Conservation (phyloP, 768 basidiomycete genomes). For the Hericium erinaceus region DNA sequence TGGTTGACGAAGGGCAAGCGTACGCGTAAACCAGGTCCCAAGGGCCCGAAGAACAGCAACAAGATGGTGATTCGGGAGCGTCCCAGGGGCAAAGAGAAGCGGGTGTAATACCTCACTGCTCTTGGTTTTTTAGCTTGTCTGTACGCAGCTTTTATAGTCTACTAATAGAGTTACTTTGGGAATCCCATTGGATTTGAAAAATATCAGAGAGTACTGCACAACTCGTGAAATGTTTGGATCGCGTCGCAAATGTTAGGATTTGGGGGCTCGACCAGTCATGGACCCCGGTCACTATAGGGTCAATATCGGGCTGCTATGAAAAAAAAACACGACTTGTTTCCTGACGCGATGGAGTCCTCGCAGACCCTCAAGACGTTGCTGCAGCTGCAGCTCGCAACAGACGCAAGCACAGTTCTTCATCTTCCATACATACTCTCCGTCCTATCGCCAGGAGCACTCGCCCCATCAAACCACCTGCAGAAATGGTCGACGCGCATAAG, state of each 20-base stretch:
- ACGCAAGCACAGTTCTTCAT: conserved; percentile 48
- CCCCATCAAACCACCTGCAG: conserved; percentile 53
- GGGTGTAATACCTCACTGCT: neutral
- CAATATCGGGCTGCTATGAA: neutral
- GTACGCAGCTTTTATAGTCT: too few species aligned
- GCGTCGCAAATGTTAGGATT: neutral
- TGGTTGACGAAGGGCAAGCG: conserved; percentile 89
- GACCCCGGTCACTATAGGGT: neutral
- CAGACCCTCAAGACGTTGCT: conserved; percentile 57
- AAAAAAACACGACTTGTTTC: neutral
- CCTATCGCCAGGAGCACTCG: conserved; percentile 44
- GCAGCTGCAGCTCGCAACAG: conserved; percentile 65
- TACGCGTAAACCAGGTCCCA: conserved; percentile 87
- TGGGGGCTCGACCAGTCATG: too few species aligned
- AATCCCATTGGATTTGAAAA: too few species aligned
- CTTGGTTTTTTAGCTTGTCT: too few species aligned
- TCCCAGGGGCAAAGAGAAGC: conserved; percentile 60
- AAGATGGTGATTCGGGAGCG: conserved; percentile 84
- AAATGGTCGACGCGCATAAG: conserved; percentile 74
- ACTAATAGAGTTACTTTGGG: too few species aligned
- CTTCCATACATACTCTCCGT: conserved; percentile 49
- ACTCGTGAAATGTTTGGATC: too few species aligned
- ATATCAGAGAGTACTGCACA: neutral
- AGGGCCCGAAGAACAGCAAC: conserved; percentile 84
- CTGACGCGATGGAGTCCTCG: neutral